A percentile compares a stretch with the other conserved stretches of the same genome.
These are phyloP conservation scores for Penicillium alfredii DNA, from an alignment of 495 filamentous ascomycete genomes.

Conservation along the genomic window DNA sequence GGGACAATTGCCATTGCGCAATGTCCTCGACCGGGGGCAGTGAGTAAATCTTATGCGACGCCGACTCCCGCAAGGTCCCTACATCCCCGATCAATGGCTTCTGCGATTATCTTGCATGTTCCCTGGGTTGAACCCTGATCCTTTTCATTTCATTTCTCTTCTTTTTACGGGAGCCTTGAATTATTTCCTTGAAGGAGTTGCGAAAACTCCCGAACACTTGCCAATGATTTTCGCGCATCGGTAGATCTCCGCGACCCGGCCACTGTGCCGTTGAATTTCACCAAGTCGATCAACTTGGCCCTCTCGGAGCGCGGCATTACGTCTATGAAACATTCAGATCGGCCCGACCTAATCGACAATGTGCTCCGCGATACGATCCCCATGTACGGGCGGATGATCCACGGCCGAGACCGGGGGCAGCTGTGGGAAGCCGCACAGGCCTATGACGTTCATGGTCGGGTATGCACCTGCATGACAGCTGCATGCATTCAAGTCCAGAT, in stretches of 20 bases:
- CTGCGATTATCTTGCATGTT: no score
- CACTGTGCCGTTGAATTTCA: constrained; percentile 88
- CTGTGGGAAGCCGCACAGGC: constrained; percentile 73
- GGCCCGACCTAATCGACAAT: constrained; percentile 60
- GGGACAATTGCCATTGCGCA: no score
- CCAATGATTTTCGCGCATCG: constrained; percentile 14
- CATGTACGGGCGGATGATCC: constrained; percentile 97
- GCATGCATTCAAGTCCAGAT: constrained; percentile 1
- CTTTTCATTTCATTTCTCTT: no score
- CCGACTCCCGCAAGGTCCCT: constrained; percentile 15
- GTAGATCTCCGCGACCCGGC: constrained; percentile 79
- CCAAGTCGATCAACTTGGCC: constrained; percentile 94
- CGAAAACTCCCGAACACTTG: constrained; percentile 14
- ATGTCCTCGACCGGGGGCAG: no score
- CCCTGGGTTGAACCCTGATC: no score
- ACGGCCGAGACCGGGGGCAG: constrained; percentile 60
- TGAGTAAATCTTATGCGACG: constrained; percentile 6
- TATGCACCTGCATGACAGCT: constrained; percentile 34
- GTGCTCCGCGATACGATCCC: constrained; percentile 76
- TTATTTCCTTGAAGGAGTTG: no score
- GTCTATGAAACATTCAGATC: constrained; percentile 63
- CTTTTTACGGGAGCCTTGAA: no score
- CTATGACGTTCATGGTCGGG: constrained; percentile 86
- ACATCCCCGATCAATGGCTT: no score
- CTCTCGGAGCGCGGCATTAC: constrained; percentile 93